Base-by-base conservation (phyloP, 495 filamentous ascomycete species). In the Bathelium albidoporum region DNA sequence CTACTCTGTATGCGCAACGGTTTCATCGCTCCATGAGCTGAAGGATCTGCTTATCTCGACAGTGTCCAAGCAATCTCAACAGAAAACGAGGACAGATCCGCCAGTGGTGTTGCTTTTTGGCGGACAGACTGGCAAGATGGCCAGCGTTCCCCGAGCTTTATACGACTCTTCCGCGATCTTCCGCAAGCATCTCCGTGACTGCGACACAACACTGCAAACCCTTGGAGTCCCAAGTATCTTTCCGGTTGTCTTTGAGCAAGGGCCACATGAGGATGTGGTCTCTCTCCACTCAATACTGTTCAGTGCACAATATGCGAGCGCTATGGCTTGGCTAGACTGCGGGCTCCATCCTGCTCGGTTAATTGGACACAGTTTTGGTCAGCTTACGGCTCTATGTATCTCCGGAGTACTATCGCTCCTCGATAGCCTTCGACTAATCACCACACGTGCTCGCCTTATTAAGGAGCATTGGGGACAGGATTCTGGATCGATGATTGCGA, bases 281-380 rank as follows among this genome's bases (percentile, higher is more conserved):
- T 0, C 44, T 5, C 18, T 20, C 22, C 44, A 49, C 44, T 12
- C 31, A 16, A 61, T 20, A 12, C 66, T 79, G 0, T 82, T 83
- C 61, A 68, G 79, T 1, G 31, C 77, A 39, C 79, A 82, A 61
- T 81, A 82, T 53, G 68, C 79, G 1, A 74, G 67, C 58, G 78
- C 79, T 1, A 72, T 59, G 26, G 39, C 66, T 2, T 82, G 79
- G 79, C 78, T 82, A 1, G 74, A 79, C 32, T 74, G 68, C 59
- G 79, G 80, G 0, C 11, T 77, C 0, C n/a, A 66, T 29, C 64
- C 76, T 0, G 61, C 63, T 7, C 69, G 75, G 5, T 68, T 82
- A 10, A 67, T 81, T 7, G 81, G 80, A 1, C 81, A 83, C 62
- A 79, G 76, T 67, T 79, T 82, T 62, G 80, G 78, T 1, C 75